Conservation (phyloP, 345 rosid species). For the Camelina neglecta region DNA sequence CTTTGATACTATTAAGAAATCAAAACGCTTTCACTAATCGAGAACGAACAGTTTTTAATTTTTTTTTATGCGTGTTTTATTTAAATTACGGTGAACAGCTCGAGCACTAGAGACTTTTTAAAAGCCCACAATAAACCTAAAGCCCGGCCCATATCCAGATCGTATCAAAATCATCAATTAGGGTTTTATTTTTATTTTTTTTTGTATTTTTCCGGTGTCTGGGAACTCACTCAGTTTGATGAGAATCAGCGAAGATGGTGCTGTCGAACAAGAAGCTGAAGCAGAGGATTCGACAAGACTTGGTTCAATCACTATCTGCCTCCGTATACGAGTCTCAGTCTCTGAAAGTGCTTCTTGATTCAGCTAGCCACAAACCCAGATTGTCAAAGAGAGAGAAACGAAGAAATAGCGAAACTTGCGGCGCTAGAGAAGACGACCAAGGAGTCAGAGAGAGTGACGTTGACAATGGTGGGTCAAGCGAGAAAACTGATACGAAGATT, state of each 20-base stretch:
- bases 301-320: constrained; percentile 48
- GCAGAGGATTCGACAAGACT: constrained; percentile 66
- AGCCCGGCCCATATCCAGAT: constrained; percentile 18
- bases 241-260: constrained; percentile 59
- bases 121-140: neutral
- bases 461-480: constrained; percentile 20
- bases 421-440: constrained; percentile 20
- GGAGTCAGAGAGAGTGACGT: constrained; percentile 5
- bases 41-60: too few relatives aligned
- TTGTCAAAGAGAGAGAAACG: constrained; percentile 84
- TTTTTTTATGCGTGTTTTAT: too few relatives aligned
- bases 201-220: constrained; percentile 5
- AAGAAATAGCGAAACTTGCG: constrained; percentile 47
- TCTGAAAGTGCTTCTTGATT: constrained; percentile 59
- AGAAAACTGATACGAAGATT: constrained; percentile 36
- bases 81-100: too few relatives aligned
- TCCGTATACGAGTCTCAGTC: constrained; percentile 49
- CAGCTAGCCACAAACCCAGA: constrained; percentile 61
- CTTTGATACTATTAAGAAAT: too few relatives aligned
- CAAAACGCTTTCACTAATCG: too few relatives aligned
- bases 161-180: constrained; percentile 9
- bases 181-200: constrained; percentile 3
- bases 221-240: neutral
- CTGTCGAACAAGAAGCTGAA: constrained; percentile 93
- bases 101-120: neutral